Evolutionary conservation across 2,329 filamentous ascomycete species (phyloP).

Genomic region (Aureobasidium pullulans): DNA sequence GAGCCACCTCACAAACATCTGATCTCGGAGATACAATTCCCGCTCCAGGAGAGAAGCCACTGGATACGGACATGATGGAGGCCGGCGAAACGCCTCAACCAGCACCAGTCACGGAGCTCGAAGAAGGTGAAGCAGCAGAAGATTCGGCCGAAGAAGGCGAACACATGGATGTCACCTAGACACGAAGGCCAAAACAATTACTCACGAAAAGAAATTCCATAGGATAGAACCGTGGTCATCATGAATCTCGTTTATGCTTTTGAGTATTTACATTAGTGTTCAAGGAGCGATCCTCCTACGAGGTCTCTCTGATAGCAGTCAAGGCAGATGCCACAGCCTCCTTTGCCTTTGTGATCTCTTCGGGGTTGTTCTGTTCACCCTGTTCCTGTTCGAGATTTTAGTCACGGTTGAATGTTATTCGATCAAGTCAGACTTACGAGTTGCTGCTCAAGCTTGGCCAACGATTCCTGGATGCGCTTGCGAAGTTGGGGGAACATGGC

Average conservation of each 20-base stretch:
- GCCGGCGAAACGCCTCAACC: slow-evolving; percentile 14
- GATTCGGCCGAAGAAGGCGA: slow-evolving; percentile 15
- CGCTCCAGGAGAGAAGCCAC: slow-evolving; percentile 1
- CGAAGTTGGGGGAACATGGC: slow-evolving; percentile 69
- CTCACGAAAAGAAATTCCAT: not conserved
- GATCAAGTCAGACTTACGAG: slow-evolving; percentile 45
- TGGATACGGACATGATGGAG: slow-evolving; percentile 16
- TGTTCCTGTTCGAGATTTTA: slow-evolving; percentile 29
- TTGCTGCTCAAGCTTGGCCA: slow-evolving; percentile 67
- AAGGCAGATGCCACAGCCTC: slow-evolving; percentile 35
- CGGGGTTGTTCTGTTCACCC: slow-evolving; percentile 30
- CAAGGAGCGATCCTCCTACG: slow-evolving; percentile 15
- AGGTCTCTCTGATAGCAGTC: slow-evolving; percentile 32
- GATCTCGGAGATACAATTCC: not conserved
- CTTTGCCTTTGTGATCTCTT: slow-evolving; percentile 40
- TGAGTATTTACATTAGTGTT: not conserved
- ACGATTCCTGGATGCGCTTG: slow-evolving; percentile 62
- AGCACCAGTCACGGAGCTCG: slow-evolving; percentile 18
- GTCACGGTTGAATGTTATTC: slow-evolving; percentile 7
- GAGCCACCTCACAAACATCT: not conserved
- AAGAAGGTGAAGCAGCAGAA: slow-evolving; percentile 24
- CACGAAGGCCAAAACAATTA: not conserved
- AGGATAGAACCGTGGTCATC: not conserved
- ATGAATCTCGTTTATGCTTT: not conserved
- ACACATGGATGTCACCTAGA: slow-evolving; percentile 15